Evolutionary conservation across 345 rosid species (phyloP).

Genomic region (Stellera chamaejasme): DNA sequence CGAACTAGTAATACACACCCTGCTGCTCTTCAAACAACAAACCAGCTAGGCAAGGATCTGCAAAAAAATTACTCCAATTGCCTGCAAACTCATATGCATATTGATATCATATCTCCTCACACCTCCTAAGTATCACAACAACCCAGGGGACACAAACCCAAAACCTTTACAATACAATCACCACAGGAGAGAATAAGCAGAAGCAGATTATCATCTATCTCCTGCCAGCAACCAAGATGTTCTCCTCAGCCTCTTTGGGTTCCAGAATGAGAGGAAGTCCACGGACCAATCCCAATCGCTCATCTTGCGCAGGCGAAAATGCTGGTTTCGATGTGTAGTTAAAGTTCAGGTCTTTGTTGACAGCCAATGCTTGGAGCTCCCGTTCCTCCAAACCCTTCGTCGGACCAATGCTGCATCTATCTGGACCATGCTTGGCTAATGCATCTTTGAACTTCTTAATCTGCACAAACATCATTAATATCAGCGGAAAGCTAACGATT

Average conservation of each 20-base stretch:
- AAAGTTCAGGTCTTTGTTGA: slow-evolving; percentile 79
- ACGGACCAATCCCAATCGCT: slow-evolving; percentile 9
- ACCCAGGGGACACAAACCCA: slow-evolving; percentile 8
- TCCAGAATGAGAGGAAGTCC: slow-evolving; percentile 12
- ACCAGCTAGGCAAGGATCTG: slow-evolving; percentile 28
- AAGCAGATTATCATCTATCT: slow-evolving; percentile 22
- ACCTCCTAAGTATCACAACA: slow-evolving; percentile 7
- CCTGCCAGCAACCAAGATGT: slow-evolving; percentile 32
- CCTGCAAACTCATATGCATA: slow-evolving; percentile 23
- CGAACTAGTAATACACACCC: slow-evolving; percentile 4
- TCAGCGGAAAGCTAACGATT: not conserved
- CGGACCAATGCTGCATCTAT: slow-evolving; percentile 71
- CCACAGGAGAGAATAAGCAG: not conserved
- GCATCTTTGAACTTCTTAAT: slow-evolving; percentile 93
- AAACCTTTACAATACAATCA: slow-evolving; percentile 21
- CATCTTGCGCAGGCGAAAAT: slow-evolving; percentile 21
- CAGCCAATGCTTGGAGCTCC: slow-evolving; percentile 80
- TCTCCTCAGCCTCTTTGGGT: slow-evolving; percentile 24
- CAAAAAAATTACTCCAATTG: slow-evolving; percentile 33
- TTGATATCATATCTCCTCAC: slow-evolving; percentile 5
- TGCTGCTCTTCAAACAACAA: slow-evolving; percentile 12
- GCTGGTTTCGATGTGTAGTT: slow-evolving; percentile 41
- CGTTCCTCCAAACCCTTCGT: slow-evolving; percentile 84
- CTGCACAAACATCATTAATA: slow-evolving; percentile 21
- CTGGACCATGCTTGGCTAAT: slow-evolving; percentile 70